Evolutionary conservation across 2,329 filamentous ascomycete genomes (phyloP).

Genomic region (Orbilia blumenaviensis): DNA sequence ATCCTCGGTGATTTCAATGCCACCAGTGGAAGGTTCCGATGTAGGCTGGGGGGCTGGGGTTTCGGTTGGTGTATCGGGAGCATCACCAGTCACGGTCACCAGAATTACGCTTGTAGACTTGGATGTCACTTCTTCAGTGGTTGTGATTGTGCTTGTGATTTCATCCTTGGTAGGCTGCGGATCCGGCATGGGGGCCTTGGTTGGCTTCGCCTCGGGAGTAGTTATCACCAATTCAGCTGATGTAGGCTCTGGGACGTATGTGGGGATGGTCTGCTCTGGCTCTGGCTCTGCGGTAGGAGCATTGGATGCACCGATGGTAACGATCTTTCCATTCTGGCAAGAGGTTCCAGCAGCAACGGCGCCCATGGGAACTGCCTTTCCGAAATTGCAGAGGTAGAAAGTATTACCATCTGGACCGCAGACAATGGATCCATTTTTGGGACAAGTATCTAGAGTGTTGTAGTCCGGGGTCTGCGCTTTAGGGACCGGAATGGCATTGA

Average conservation of each 20-base stretch:
- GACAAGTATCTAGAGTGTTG: slow-evolving; percentile 24
- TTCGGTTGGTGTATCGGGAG: not conserved
- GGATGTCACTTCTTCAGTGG: not conserved
- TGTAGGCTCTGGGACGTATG: not conserved
- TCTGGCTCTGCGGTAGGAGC: not conserved
- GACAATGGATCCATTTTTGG: slow-evolving; percentile 27
- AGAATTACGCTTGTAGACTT: slow-evolving; percentile 17
- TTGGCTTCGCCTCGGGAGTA: slow-evolving; percentile 5
- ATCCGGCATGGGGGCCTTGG: not conserved
- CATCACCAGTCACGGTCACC: not conserved
- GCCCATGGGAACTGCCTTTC: slow-evolving; percentile 37
- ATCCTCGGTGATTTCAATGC: slow-evolving; percentile 57
- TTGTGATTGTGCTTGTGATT: slow-evolving; percentile 19
- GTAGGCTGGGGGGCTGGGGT: not conserved
- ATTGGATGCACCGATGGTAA: slow-evolving; percentile 3
- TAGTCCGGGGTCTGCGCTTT: slow-evolving; percentile 22
- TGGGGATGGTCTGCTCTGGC: not conserved
- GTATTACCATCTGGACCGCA: slow-evolving; percentile 28
- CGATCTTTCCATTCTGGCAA: slow-evolving; percentile 31
- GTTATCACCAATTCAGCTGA: not conserved
- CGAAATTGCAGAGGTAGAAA: slow-evolving; percentile 48
- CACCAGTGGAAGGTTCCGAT: not conserved
- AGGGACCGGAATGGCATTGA: slow-evolving; percentile 35
- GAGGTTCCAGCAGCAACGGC: slow-evolving; percentile 35
- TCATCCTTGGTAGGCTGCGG: slow-evolving; percentile 1